phyloP scores from a whole-genome alignment of 441 rosid genomes.

The Bocquillonia castaneifolia region DNA sequence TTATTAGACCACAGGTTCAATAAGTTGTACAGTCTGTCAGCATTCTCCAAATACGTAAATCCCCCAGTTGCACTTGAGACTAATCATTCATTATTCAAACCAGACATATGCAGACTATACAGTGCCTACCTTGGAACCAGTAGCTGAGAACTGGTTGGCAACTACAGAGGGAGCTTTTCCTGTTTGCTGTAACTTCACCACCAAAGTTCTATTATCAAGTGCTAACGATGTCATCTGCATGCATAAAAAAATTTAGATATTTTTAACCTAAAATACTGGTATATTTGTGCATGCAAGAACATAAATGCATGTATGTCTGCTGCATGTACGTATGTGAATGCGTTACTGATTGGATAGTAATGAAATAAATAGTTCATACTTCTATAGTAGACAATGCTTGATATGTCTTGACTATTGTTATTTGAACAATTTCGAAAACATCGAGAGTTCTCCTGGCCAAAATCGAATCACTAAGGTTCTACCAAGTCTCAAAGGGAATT shows the following conservation, averaged over 20 bases:
- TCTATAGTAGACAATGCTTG: neutral
- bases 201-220: conserved; percentile 53
- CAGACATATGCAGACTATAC: neutral
- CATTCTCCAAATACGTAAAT: neutral
- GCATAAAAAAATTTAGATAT: conserved; percentile 6
- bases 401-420: neutral
- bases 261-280: neutral
- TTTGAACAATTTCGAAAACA: neutral
- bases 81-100: neutral
- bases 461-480: too few species aligned
- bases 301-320: neutral
- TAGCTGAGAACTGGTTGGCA: conserved; percentile 18
- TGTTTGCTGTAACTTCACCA: conserved; percentile 46
- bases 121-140: conserved; percentile 33
- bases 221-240: conserved; percentile 60
- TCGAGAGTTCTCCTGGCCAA: neutral
- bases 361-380: neutral
- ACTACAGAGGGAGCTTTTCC: conserved; percentile 29
- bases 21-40: too few species aligned
- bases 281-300: neutral
- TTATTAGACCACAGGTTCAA: too few species aligned
- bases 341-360: neutral
- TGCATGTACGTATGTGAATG: neutral
- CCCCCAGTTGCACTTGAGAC: neutral
- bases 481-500: too few species aligned